A percentile compares a stretch with the other conserved stretches of the same genome.
Conservation (phyloP, 208 protist species). For the Acanthamoeba castellanii region DNA sequence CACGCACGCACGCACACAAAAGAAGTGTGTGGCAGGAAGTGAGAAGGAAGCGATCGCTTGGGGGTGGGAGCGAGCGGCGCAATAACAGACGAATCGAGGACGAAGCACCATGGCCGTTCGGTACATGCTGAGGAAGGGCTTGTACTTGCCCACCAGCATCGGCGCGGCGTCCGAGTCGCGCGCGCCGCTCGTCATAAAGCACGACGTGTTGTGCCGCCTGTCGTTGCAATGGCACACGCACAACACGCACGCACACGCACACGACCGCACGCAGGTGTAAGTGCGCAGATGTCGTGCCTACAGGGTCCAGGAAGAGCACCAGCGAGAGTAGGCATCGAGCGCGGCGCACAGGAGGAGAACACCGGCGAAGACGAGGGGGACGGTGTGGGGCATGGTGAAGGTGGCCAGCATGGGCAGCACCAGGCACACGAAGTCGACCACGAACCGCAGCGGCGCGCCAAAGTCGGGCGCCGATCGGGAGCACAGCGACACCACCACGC, state of each 20-base stretch:
- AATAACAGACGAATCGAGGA: not conserved
- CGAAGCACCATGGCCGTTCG: not conserved
- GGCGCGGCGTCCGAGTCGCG: not conserved
- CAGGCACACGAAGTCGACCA: slow-evolving; percentile 61
- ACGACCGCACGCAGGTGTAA: too few relatives aligned
- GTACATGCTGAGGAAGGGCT: slow-evolving; percentile 45
- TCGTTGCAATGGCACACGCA: not conserved
- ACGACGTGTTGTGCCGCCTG: not conserved
- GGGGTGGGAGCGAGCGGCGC: not conserved
- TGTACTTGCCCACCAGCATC: slow-evolving; percentile 1
- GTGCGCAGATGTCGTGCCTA: not conserved
- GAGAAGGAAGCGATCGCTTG: not conserved
- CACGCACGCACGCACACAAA: slow-evolving; percentile 72
- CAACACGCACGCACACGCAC: too few relatives aligned
- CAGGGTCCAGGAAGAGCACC: not conserved
- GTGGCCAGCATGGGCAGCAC: slow-evolving; percentile 63
- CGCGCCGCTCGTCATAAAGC: not conserved
- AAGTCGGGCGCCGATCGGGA: not conserved
- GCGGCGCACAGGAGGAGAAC: not conserved
- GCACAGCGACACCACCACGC: not conserved
- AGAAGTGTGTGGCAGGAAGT: not conserved
- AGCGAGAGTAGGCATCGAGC: not conserved
- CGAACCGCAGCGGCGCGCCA: not conserved
- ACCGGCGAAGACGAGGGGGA: not conserved
- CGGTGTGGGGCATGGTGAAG: slow-evolving; percentile 15